Evolutionary conservation across 768 basidiomycete species (phyloP), one percentile per base, ranked within the genome.

Genomic region (Pulveroboletus sp.): DNA sequence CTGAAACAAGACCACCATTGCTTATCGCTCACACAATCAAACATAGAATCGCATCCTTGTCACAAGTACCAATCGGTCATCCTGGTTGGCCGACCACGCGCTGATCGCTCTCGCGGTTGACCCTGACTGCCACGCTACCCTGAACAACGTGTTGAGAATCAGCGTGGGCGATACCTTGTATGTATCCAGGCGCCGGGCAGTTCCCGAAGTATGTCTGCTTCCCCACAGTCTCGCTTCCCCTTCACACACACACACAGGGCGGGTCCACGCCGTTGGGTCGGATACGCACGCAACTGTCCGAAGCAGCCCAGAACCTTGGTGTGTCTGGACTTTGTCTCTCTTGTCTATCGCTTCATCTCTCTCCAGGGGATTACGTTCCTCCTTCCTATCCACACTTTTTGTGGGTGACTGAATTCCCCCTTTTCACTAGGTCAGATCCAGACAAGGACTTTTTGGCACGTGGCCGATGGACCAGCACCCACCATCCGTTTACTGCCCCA

Each of bases 401-500:
- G 17, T 97, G 94, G 94, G 81, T 97, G 45, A 95, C 92, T 5
- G 93, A 95, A 66, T 97, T 97, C 65, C 94, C 94, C 13, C 76
- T 97, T 20, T 97, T 95, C 72, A 84, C 94, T 14, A 82, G 76
- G 25, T 82, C 85, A 32, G 94, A 97, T 65, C 75, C 77, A 47
- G 94, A 97, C 72, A 97, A 97, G 70, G 84, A 89, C 32, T 81
- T 85, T 62, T 69, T 93, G 25, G 88, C 92, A 4, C 78, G 82
- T 48, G 94, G 94, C 25, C 77, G 93, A 60, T 95, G 91, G 90
- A 87, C 89, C 55, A 89, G 88, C 54, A 84, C 90, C 4, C 94
- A 97, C 61, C 94, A 97, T 68, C 94, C 94, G 3, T 97, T 97
- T 69, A 97, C 94, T 12, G 94, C 94, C 9, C 94, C 94, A 19